Evolutionary conservation across 2,329 filamentous ascomycete genomes (phyloP), one percentile per base, ranked within the genome.

Genomic region (Intubia oerlemansii): DNA sequence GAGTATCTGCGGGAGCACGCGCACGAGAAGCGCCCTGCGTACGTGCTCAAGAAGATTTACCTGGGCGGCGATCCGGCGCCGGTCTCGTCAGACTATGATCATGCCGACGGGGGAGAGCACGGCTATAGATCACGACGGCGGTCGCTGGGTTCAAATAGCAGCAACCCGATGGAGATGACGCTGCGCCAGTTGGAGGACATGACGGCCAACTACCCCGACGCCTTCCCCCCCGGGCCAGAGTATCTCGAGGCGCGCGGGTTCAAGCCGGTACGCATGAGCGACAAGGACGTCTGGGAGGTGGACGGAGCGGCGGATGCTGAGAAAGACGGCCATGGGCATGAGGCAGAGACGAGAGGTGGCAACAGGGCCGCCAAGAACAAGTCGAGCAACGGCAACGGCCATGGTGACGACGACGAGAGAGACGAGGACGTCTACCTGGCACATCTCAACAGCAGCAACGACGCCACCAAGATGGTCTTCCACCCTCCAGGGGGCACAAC

Each of bases 401-500:
- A n/a, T n/a, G n/a, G n/a, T n/a, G n/a, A n/a, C n/a, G n/a, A n/a
- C n/a, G n/a, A n/a, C n/a, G n/a, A n/a, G n/a, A n/a, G n/a, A n/a
- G n/a, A n/a, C n/a, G n/a, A n/a, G n/a, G n/a, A n/a, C n/a, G n/a
- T n/a, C n/a, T n/a, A n/a, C n/a, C n/a, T n/a, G n/a, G n/a, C n/a
- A n/a, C n/a, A n/a, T n/a, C n/a, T n/a, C n/a, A 14, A 6, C 23
- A 18, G 21, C 15, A 18, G 14, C n/a, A 12, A 4, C 16, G n/a
- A 29, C 15, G 30, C 20, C n/a, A n/a, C n/a, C n/a, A n/a, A n/a
- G n/a, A 50, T 50, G 9, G 47, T 65, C 10, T 62, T 63, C 36
- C 54, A 60, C 15, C 53, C 62, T 3, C 59, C 59, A 1, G 45
- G 45, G 5, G 44, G 48, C 11, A 28, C 25, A 14, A 10, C 25